Percentiles rank a stretch among this genome's conserved stretches.
Evolutionary conservation across 306 rosid species (phyloP).

Genomic region (Prosopis cineraria): DNA sequence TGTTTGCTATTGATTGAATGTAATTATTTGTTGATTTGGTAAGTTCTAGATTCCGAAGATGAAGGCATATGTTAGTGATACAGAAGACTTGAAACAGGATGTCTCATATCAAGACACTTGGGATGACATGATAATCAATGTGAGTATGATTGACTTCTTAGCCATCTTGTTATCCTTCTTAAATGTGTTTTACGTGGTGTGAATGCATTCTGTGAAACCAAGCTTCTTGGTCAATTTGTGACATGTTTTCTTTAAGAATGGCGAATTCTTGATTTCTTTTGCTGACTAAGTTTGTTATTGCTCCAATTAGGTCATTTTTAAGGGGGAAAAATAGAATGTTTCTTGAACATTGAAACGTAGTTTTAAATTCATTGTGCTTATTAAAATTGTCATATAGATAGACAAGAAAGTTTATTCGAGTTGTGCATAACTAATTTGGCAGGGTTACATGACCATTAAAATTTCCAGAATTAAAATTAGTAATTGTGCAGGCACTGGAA

Average conservation of each 20-base stretch:
- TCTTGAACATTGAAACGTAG: slow-evolving; percentile 12
- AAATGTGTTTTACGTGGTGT: slow-evolving; percentile 21
- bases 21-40: slow-evolving; percentile 67
- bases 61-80: slow-evolving; percentile 97
- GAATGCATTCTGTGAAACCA: slow-evolving; percentile 9
- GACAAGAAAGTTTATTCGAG: slow-evolving; percentile 19
- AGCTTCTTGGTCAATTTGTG: slow-evolving; percentile 20
- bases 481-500: slow-evolving; percentile 23
- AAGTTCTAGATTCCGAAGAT: slow-evolving; percentile 99
- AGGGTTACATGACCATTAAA: slow-evolving; percentile 7
- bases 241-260: slow-evolving; percentile 7
- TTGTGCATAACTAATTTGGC: slow-evolving; percentile 9
- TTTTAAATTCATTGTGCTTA: slow-evolving; percentile 18
- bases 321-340: not conserved
- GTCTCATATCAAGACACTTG: slow-evolving; percentile 91
- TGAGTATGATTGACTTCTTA: slow-evolving; percentile 48
- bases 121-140: slow-evolving; percentile 96
- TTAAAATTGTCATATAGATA: not conserved
- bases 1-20: slow-evolving; percentile 37
- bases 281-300: not conserved
- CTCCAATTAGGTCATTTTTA: slow-evolving; percentile 15
- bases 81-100: slow-evolving; percentile 94
- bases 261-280: slow-evolving; percentile 14
- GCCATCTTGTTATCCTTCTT: slow-evolving; percentile 12
- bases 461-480: slow-evolving; percentile 23